A percentile compares a stretch with the other conserved stretches of the same genome.
Conservation (phyloP, 176 grass and related monocot species). For the Eleusine coracana region DNA sequence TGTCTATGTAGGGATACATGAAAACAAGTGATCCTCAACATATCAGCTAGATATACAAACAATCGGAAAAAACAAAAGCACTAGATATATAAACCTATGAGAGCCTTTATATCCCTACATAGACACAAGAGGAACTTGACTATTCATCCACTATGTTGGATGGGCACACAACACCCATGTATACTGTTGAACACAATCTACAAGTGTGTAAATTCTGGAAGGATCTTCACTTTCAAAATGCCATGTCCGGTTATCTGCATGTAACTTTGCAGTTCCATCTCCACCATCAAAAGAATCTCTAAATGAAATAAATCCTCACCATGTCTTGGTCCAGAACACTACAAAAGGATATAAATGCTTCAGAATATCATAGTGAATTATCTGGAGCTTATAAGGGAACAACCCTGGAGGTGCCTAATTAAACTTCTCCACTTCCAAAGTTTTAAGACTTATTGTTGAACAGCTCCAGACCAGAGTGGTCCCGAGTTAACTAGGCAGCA, state of each 20-base stretch:
- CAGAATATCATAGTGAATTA: constrained; percentile 4
- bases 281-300: constrained; percentile 40
- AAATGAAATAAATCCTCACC: constrained; percentile 34
- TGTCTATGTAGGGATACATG: constrained; percentile 3
- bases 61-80: not conserved
- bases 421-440: not conserved
- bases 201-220: constrained; percentile 25
- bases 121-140: constrained; percentile 30
- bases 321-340: constrained; percentile 30
- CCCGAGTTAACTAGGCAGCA: not conserved
- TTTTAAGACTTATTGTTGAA: not conserved
- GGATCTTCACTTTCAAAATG: constrained; percentile 9
- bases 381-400: not conserved
- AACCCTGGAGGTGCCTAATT: not conserved
- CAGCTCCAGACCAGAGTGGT: constrained; percentile 17
- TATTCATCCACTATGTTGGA: constrained; percentile 41
- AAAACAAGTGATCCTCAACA: constrained; percentile 19
- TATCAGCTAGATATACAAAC: constrained; percentile 34
- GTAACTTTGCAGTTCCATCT: constrained; percentile 26
- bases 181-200: constrained; percentile 43
- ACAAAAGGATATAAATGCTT: constrained; percentile 19
- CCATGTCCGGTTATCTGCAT: constrained; percentile 6
- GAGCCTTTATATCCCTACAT: constrained; percentile 36
- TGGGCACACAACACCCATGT: constrained; percentile 37
- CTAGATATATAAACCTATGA: constrained; percentile 9